Evolutionary conservation across 495 filamentous ascomycete genomes (phyloP).

Genomic region (Pyrenula massariospora): DNA sequence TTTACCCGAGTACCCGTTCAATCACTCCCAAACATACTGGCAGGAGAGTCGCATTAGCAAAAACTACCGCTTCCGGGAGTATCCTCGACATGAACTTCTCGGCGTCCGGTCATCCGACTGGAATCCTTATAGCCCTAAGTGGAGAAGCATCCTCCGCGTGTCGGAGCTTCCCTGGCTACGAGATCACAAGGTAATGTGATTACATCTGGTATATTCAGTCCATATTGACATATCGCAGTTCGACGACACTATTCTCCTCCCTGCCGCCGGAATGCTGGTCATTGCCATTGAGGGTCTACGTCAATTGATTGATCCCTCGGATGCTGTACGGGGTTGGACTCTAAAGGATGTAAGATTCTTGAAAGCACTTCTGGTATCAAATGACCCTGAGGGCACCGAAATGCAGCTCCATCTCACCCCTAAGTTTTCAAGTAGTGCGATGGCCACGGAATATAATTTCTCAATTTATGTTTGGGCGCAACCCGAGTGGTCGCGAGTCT

Average conservation of each 20-base stretch:
- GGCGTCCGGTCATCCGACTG: not conserved
- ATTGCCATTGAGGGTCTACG: slow-evolving; percentile 26
- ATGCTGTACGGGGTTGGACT: slow-evolving; percentile 7
- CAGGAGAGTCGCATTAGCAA: not conserved
- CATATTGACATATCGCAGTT: slow-evolving; percentile 2
- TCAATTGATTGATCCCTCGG: slow-evolving; percentile 7
- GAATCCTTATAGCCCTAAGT: not conserved
- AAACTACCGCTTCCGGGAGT: not conserved
- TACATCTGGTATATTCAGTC: not conserved
- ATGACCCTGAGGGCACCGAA: slow-evolving; percentile 17
- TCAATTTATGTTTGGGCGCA: slow-evolving; percentile 19
- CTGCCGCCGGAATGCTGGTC: slow-evolving; percentile 34
- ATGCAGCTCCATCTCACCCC: not conserved
- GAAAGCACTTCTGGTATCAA: slow-evolving; percentile 21
- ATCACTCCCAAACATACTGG: slow-evolving; percentile 11
- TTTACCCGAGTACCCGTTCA: slow-evolving; percentile 19
- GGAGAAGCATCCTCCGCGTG: slow-evolving; percentile 14
- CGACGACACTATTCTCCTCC: slow-evolving; percentile 32
- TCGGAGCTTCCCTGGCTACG: slow-evolving; percentile 22
- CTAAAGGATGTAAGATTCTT: slow-evolving; percentile 18
- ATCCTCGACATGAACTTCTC: not conserved
- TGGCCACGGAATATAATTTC: slow-evolving; percentile 10
- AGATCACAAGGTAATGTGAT: slow-evolving; percentile 19
- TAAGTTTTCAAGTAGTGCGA: slow-evolving; percentile 8
- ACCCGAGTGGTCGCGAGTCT: slow-evolving; percentile 16